Percentiles rank a stretch among this genome's conserved stretches.
Evolutionary conservation across 164 flowering plant species (phyloP).

Genomic region (Litsea cubeba): DNA sequence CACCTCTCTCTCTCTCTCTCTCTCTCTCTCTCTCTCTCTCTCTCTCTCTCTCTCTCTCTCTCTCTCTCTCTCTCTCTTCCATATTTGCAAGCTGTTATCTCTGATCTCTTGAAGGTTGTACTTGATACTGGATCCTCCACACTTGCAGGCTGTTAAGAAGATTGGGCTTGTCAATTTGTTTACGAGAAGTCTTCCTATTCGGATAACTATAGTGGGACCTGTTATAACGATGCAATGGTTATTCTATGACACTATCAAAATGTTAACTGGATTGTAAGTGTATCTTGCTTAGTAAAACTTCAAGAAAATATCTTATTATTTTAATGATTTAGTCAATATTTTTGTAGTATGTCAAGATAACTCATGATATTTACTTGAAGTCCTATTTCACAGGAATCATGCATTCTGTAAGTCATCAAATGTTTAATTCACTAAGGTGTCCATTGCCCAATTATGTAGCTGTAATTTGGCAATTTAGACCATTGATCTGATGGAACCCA

Average conservation of each 20-base stretch:
- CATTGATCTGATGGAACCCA: not conserved
- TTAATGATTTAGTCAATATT: not conserved
- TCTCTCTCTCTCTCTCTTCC: not conserved
- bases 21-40: too few relatives aligned
- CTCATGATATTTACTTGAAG: not conserved
- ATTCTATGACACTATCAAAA: conserved; percentile 74
- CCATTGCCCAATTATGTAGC: not conserved
- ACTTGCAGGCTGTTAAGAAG: conserved; percentile 65
- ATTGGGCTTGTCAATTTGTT: conserved; percentile 67
- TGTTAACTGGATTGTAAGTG: conserved; percentile 76
- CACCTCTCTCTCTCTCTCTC: too few relatives aligned
- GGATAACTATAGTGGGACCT: conserved; percentile 72
- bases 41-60: not conserved
- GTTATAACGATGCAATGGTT: conserved; percentile 85
- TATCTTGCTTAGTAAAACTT: not conserved
- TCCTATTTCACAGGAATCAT: not conserved
- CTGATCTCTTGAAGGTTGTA: not conserved
- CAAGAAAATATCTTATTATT: conserved; percentile 1
- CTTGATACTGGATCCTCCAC: not conserved
- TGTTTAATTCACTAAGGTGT: not conserved
- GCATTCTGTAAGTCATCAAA: not conserved
- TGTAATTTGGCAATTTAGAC: not conserved
- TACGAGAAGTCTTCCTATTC: conserved; percentile 87
- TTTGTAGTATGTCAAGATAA: not conserved
- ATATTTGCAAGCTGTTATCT: too few relatives aligned